These are phyloP conservation scores for Neocallimastix lanati DNA, from an alignment of 192 early-diverging fungal genomes.

Conservation along the genomic window DNA sequence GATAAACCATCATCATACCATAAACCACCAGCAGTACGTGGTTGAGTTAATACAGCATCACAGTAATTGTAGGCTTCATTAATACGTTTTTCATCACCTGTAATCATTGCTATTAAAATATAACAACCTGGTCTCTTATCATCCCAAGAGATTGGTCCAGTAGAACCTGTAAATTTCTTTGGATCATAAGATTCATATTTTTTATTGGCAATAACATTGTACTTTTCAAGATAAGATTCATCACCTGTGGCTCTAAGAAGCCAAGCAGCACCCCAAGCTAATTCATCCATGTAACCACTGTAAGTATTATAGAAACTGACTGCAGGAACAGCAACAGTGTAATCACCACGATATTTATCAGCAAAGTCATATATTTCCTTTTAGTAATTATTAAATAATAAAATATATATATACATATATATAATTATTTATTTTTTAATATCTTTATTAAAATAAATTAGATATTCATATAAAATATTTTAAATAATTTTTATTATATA, in stretches of 20 bases:
- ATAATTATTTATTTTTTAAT: no score
- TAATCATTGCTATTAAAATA: slow-evolving; percentile 22
- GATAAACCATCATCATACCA: slow-evolving; percentile 2
- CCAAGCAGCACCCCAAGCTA: slow-evolving; percentile 35
- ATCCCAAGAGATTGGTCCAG: slow-evolving; percentile 14
- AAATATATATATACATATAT: no score
- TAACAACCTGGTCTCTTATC: slow-evolving; percentile 20
- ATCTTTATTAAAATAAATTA: no score
- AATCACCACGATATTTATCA: slow-evolving; percentile 14
- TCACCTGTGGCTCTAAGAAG: slow-evolving; percentile 27
- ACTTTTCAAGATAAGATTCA: slow-evolving; percentile 16
- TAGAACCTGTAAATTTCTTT: slow-evolving; percentile 7
- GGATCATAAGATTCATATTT: slow-evolving; percentile 3
- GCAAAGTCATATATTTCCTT: slow-evolving; percentile 23
- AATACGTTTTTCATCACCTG: slow-evolving; percentile 13
- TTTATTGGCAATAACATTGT: slow-evolving; percentile 9
- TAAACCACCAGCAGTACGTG: background rate
- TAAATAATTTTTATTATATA: no score
- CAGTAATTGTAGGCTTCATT: slow-evolving; percentile 12
- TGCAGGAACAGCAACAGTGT: slow-evolving; percentile 14
- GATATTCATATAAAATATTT: no score
- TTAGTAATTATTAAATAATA: no score
- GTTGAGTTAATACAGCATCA: slow-evolving; percentile 18
- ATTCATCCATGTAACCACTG: slow-evolving; percentile 16
- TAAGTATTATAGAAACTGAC: slow-evolving; percentile 16